Evolutionary conservation across 768 basidiomycete species (phyloP).

Genomic region (Russula olivacea): DNA sequence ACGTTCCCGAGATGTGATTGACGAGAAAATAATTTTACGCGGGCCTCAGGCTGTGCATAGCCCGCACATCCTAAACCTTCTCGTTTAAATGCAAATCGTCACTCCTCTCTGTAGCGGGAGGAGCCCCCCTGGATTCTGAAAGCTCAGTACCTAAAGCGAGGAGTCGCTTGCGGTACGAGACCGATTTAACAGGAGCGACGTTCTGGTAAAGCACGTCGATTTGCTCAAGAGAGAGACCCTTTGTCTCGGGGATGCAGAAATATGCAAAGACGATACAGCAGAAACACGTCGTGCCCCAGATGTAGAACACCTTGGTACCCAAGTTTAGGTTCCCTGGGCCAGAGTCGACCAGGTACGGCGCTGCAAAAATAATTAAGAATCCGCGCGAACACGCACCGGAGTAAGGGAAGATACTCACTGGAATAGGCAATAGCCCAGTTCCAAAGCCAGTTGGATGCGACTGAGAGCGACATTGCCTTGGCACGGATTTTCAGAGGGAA

Average conservation of each 20-base stretch:
- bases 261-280: constrained; percentile 71
- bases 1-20: background rate
- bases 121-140: background rate
- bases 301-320: constrained; percentile 76
- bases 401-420: background rate
- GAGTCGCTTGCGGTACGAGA: constrained; percentile 31
- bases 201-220: constrained; percentile 75
- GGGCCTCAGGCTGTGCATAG: too few species aligned
- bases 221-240: constrained; percentile 81
- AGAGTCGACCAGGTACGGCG: constrained; percentile 45
- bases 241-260: constrained; percentile 78
- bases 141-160: constrained; percentile 6
- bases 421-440: constrained; percentile 59
- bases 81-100: constrained; percentile 2
- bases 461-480: constrained; percentile 75
- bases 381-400: background rate
- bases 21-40: background rate
- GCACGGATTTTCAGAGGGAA: constrained; percentile 80
- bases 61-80: constrained; percentile 7
- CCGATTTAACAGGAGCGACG: constrained; percentile 49
- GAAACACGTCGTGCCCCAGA: constrained; percentile 68
- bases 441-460: constrained; percentile 73
- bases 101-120: background rate
- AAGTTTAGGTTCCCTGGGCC: constrained; percentile 48
- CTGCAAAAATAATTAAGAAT: constrained; percentile 24